A percentile compares a stretch with the other conserved stretches of the same genome.
phyloP scores from a whole-genome alignment of 1,284 basidiomycete genomes.

The Ceratobasidium theobromae region DNA sequence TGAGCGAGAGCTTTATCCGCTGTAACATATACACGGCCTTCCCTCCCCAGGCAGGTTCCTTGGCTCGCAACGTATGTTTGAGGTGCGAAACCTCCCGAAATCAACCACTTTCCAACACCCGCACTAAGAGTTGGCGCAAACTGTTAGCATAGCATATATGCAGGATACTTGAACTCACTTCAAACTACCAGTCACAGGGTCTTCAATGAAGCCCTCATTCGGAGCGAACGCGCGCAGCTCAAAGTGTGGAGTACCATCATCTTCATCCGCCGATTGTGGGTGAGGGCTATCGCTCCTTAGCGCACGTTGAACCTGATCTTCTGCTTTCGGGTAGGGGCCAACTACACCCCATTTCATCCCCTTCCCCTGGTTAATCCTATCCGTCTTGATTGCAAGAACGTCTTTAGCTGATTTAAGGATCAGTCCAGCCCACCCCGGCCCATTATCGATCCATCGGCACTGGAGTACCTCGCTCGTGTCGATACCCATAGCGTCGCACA shows the following conservation, averaged over 20 bases:
- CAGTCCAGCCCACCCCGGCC: slow-evolving; percentile 19
- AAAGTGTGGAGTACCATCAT: slow-evolving; percentile 7
- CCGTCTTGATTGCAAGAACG: slow-evolving; percentile 12
- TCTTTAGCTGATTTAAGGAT: slow-evolving; percentile 15
- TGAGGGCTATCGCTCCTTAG: not conserved
- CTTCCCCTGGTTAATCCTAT: not conserved
- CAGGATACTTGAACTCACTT: not conserved
- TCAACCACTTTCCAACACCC: slow-evolving; percentile 17
- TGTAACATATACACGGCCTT: slow-evolving; percentile 20
- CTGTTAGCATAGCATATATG: not conserved
- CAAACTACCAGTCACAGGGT: slow-evolving; percentile 22
- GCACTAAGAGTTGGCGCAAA: not conserved
- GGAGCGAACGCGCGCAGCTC: slow-evolving; percentile 22
- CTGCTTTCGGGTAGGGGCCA: slow-evolving; percentile 12
- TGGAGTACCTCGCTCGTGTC: not conserved
- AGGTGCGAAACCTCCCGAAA: slow-evolving; percentile 12
- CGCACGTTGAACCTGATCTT: not conserved
- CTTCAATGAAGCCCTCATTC: not conserved
- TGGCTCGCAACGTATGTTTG: slow-evolving; percentile 21
- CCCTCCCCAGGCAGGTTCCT: slow-evolving; percentile 14
- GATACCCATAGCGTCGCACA: slow-evolving; percentile 18
- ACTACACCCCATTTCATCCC: slow-evolving; percentile 12
- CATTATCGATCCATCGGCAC: slow-evolving; percentile 20
- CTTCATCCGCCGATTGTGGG: not conserved
- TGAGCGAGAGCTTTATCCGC: not conserved